These are phyloP conservation scores for Penstemon davidsonii DNA, from an alignment of 257 asterid species.

Conservation along the genomic window DNA sequence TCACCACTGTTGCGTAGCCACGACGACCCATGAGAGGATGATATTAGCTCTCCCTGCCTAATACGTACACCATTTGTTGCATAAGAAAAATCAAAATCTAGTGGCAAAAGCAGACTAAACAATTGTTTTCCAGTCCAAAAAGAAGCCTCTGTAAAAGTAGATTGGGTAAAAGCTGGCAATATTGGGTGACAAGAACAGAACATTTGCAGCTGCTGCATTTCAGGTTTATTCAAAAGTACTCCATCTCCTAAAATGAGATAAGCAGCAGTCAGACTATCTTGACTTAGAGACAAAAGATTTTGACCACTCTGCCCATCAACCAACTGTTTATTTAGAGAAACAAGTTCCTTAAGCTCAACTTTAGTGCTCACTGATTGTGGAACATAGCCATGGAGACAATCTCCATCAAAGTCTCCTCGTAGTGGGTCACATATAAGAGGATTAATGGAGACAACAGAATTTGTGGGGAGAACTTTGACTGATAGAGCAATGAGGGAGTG, in stretches of 20 bases:
- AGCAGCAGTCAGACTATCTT: conserved; percentile 93
- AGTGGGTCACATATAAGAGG: conserved; percentile 87
- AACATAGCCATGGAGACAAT: conserved; percentile 91
- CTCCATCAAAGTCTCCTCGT: conserved; percentile 97
- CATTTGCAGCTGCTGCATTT: conserved; percentile 95
- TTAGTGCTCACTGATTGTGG: conserved; percentile 76
- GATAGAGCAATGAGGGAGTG: conserved; percentile 81
- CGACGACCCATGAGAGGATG: conserved; percentile 59
- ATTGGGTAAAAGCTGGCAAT: conserved; percentile 51
- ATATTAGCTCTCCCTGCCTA: conserved; percentile 64
- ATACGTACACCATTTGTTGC: conserved; percentile 52
- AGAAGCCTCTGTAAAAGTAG: conserved; percentile 31
- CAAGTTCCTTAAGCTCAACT: conserved; percentile 84
- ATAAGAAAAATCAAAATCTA: conserved; percentile 48
- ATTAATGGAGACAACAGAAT: conserved; percentile 65
- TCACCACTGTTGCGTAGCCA: conserved; percentile 70
- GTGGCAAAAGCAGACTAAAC: conserved; percentile 70
- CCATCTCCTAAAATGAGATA: conserved; percentile 67
- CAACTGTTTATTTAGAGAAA: conserved; percentile 62
- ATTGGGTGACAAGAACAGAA: conserved; percentile 44
- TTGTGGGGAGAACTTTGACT: conserved; percentile 68
- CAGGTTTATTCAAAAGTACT: conserved; percentile 52
- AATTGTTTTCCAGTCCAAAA: conserved; percentile 90
- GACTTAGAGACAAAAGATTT: conserved; percentile 73
- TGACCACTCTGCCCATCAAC: conserved; percentile 78